Base-by-base conservation (phyloP, 768 basidiomycete species). In the Rhodotorula babjevae region DNA sequence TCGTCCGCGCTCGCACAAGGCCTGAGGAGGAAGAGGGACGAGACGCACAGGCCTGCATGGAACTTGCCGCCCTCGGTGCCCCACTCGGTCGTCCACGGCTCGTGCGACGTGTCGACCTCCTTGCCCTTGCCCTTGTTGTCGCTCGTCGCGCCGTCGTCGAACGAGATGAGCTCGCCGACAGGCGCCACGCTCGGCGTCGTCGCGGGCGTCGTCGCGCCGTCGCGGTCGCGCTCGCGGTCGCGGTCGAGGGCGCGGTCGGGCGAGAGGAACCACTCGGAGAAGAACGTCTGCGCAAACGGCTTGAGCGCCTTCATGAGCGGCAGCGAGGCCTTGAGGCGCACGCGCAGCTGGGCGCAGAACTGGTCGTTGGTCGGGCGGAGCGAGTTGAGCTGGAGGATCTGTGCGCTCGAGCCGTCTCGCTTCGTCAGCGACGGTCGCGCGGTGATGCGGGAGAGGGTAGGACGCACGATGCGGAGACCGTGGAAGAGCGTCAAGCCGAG, bases 251-350 rank as follows among this genome's bases (percentile, higher is more conserved):
- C 72, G 21, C 72, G 67, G 19, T 76, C 71, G 1, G 75, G 68
- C 15, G 62, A 47, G 33, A 76, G 64, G 55, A 58, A 76, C n/a
- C 86, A 87, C 81, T 98, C 96, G 0, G 94, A 96, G 81, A 95
- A 97, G 79, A 93, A 91, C 2, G 92, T 91, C 82, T 91, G 90
- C 44, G 91, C 87, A 80, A 98, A 97, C 21, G 85, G 84, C 81
- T 94, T 96, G 69, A 97, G 90, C 21, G 84, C 83, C 81, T 96
- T 96, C 93, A 99, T 99, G 79, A 89, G 88, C 5, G 94, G 90
- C 25, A 89, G 87, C 77, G 96, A 91, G 10, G 88, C 84, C 82
- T 93, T 96, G 74, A 99, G 85, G 8, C 91, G 89, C 76, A 94
- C 90, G 15, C 93, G 88, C 1, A 99, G 86, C 11, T 92, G 84